Base-by-base conservation (phyloP, 371 early-diverging fungal species). In the Lichtheimia ramosa region DNA sequence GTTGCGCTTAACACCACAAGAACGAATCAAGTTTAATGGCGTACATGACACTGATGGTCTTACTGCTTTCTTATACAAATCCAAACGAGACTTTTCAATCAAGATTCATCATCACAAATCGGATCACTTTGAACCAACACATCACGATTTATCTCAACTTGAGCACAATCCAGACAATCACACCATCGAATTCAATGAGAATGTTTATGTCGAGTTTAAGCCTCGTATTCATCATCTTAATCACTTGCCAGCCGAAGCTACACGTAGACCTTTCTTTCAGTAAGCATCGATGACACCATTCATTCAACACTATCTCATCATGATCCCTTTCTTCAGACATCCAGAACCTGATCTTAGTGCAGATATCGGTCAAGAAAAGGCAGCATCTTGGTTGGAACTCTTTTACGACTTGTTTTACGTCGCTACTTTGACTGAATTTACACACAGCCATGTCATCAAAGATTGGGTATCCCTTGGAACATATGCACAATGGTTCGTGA, bases 331-430 rank as follows among this genome's bases (percentile, higher is more conserved):
- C 13, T 23, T 28, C 40, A 68, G 68, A 51, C 65, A 65, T 43
- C 78, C 78, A 8, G 81, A 76, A 39, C 76, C 78, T 25, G 81
- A 80, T 64, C 63, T 80, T 1, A 77, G 75, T 58, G 77, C 77
- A 5, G 81, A 77, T 48, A 80, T 80, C 70, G 81, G 81, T 18
- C 68, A 70, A 54, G 81, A 80, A 53, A 80, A 75, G 16, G 77
- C 81, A 10, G 75, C 81, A 6, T 73, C 73, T 13, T 78, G 74
- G 82, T 62, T 82, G 24, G 85, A 85, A 46, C 62, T 85, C 6
- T 85, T 85, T 50, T 85, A 83, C 64, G 85, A 85, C 58, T 56
- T 85, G 4, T 75, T 85, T 39, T 85, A 77, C 55, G 80, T 85
- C 0, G 85, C 85, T 6, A 85, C 81, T 3, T 59, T 85, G 55